Evolutionary conservation across 768 basidiomycete species (phyloP), one percentile per base, ranked within the genome.

Genomic region (Kwoniella botswanensis): DNA sequence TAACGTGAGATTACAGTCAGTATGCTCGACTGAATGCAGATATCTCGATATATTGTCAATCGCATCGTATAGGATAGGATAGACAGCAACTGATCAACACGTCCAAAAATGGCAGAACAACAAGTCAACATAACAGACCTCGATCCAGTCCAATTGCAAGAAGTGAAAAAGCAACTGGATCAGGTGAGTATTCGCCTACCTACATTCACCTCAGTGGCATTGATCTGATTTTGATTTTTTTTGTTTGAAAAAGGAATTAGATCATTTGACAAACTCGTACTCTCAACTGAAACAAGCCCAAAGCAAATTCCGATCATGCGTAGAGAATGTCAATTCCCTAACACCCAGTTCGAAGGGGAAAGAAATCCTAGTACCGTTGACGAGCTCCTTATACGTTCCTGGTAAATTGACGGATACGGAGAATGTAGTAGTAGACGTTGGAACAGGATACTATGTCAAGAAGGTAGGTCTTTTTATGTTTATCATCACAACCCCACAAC

Each of bases 361-460:
- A 86, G 89, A 90, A 22, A 89, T 97, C 71, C 87, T 98, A 15
- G 93, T 98, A 11, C 96, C 97, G 6, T 84, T 98, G 65, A 98
- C 94, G 17, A 93, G 92, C 82, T 98, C 95, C 0, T 88, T 99
- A 2, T 98, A 98, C 80, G 92, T 98, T 26, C 94, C 96, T 2
- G 97, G 95, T 21, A 93, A 90, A 84, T 86, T 98, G 58, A 87
- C 86, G 53, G 92, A 97, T 79, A 83, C 88, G 0, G 91, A 94
- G 56, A 88, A 93, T 75, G 95, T 99, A 58, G 90, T 98, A 72
- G 89, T 98, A 50, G 97, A 99, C 82, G 87, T 98, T 29, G 97
- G 97, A 1, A 98, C 96, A 0, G 96, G 97, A 0, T 99, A 98
- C 84, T 98, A 91, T 75, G 92, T 98, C 18, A 90, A 93, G 84